Base-by-base conservation (phyloP, 345 rosid genomes). In the Aquilaria sinensis region DNA sequence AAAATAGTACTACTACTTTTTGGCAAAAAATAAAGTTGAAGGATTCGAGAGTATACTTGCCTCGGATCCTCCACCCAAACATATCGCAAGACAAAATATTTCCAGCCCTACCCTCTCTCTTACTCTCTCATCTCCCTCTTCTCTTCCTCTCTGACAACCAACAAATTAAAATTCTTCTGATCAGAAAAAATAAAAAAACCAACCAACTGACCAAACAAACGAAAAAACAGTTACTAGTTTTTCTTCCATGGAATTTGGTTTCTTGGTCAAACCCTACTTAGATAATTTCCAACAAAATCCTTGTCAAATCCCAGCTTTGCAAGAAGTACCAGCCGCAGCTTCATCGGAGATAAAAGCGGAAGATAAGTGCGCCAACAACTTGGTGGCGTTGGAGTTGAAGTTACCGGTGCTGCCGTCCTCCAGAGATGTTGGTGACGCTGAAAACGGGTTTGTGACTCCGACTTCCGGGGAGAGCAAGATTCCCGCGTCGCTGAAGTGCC, bases 41-140 rank as follows among this genome's bases (percentile, higher is more conserved):
- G 43, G 58, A 60, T 68, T 61, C 5, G 57, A 33, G 46, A 23
- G 43, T 51, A n/a, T 47, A 14, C 51, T 33, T 75, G 83, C 92
- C 75, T 90, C 63, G 97, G 97, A 87, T 90, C 97, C 97, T 78
- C 77, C 97, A 69, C 87, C 87, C 65, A 75, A 72, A 5, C 43
- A 37, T 37, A 37, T 37, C 43, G 8, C 43, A 37, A 37, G 43
- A 77, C 74, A 74, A 69, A 68, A 57, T 57, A 12, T 15, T 23
- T 54, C 16, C 57, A 54, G 33, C 29, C 56, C 61, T 33, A 57
- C 62, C 31, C 47, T 37, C 31, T 55, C 58, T 63, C 3, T 32
- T 31, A n/a, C 64, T 69, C 67, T 65, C 52, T 41, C 66, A 49
- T 72, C 71, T 55, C 47, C 58, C 67, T 60, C 34, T 30, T 34